Evolutionary conservation across 441 rosid genomes (phyloP).

Genomic region (Syzygium syzygioides): DNA sequence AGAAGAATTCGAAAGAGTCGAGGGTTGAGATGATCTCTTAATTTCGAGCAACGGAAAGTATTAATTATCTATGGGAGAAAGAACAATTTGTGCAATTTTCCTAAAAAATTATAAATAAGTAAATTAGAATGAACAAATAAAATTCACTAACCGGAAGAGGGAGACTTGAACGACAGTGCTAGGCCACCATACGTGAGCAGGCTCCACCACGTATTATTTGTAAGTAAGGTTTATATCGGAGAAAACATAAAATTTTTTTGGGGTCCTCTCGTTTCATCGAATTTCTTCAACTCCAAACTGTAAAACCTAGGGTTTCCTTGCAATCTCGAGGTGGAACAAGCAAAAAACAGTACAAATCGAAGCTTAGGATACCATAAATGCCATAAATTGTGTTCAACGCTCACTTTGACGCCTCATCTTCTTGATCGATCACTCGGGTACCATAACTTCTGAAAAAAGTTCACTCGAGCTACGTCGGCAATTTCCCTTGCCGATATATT

Average conservation of each 20-base stretch:
- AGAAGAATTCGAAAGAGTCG: not conserved
- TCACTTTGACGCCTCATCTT: not conserved
- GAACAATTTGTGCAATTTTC: rapidly evolving
- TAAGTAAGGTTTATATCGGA: not conserved
- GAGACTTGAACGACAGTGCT: not conserved
- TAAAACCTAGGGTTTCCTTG: not conserved
- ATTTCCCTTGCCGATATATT: rapidly evolving
- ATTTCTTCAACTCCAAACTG: not conserved
- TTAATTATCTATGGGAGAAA: not conserved
- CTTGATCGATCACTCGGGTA: rapidly evolving
- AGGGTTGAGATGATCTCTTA: not conserved
- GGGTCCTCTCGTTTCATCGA: not conserved
- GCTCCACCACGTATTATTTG: not conserved
- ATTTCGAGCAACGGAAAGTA: not conserved
- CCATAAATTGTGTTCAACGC: rapidly evolving
- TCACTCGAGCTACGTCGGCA: rapidly evolving
- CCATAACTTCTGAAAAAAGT: rapidly evolving
- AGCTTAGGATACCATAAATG: not conserved
- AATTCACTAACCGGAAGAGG: not conserved
- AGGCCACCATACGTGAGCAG: not conserved
- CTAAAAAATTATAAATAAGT: not conserved
- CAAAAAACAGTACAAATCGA: rapidly evolving
- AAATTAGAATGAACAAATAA: not conserved
- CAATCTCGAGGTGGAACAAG: not conserved
- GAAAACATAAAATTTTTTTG: not conserved